Evolutionary conservation across 108 stramenopile genomes (phyloP), one percentile per base, ranked within the genome.

Genomic region (Nitzschia palea): DNA sequence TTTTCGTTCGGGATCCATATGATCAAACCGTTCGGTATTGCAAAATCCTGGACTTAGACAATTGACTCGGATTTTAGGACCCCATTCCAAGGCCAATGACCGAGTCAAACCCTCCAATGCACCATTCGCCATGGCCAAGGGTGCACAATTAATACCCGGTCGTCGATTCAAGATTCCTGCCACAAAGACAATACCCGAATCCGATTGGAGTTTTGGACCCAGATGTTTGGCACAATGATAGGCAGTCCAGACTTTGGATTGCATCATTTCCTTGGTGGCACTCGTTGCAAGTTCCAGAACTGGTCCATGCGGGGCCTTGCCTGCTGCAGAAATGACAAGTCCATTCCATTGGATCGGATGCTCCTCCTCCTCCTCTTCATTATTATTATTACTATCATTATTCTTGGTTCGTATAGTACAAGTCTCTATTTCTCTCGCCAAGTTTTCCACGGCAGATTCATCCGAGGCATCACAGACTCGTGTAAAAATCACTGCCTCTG

Each of bases 11-110:
- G 73, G 31, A 43, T 74, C 77, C 82, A 88, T 80, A 37, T 81
- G 81, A 70, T 88, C 82, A 59, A 88, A 88, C 2, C 87, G 61
- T 59, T 88, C 87, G 8, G 87, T 88, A 36, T 88, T 80, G 59
- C 83, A 88, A 56, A 88, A 88, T 20, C 86, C 86, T 5, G 86
- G 83, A 9, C 67, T 70, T n/a, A 84, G 61, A 58, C 84, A 88
- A 57, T 88, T 88, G 37, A 85, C 84, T 32, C 87, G 61, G 17
- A 81, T 44, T 48, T 66, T 48, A 8, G 81, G 81, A 27, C 84
- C 87, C 65, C 82, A 67, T 58, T 88, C 84, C 32, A 88, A 55
- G 3, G 87, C 86, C 58, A 88, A 65, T n/a, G 86, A 60, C 50
- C 76, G 32, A 10, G 84, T 85, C 68, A 88, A 52, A 26, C 83